These are phyloP conservation scores for Silene noctiflora DNA, from an alignment of 179 eudicot species.

Conservation along the genomic window DNA sequence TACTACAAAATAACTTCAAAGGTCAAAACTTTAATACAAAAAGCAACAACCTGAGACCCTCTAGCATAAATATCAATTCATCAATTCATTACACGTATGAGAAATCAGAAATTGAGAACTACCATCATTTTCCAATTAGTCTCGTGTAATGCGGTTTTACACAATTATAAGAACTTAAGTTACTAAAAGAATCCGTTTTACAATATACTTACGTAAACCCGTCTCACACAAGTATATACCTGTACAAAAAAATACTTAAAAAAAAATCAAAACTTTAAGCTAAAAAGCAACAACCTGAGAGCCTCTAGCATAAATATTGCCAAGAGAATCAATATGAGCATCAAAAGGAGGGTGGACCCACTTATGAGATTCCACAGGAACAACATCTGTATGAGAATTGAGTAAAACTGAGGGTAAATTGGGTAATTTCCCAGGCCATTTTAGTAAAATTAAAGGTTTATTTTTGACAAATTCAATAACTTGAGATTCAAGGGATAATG, in stretches of 20 bases:
- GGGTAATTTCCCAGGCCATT: conserved; percentile 63
- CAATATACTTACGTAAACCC: no score
- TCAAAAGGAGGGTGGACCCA: conserved; percentile 70
- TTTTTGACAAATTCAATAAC: conserved; percentile 53
- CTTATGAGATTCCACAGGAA: conserved; percentile 71
- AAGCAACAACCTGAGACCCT: no score
- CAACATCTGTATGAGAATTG: conserved; percentile 90
- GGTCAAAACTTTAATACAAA: background rate
- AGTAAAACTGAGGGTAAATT: conserved; percentile 57
- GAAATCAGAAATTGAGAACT: background rate
- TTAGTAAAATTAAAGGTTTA: conserved; percentile 68
- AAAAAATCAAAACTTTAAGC: background rate
- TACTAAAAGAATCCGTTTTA: background rate
- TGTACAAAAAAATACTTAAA: no score
- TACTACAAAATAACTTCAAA: no score
- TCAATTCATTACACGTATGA: background rate
- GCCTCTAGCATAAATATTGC: conserved; percentile 71
- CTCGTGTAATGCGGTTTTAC: no score
- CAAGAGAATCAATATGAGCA: conserved; percentile 43
- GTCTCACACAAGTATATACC: no score
- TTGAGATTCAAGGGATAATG: conserved; percentile 48
- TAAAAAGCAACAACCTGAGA: conserved; percentile 39
- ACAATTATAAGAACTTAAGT: no score
- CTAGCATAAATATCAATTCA: background rate
- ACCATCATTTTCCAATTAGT: background rate